These are phyloP conservation scores for Cercospora citrullina DNA, from an alignment of 2,329 filamentous ascomycete genomes.

Conservation along the genomic window DNA sequence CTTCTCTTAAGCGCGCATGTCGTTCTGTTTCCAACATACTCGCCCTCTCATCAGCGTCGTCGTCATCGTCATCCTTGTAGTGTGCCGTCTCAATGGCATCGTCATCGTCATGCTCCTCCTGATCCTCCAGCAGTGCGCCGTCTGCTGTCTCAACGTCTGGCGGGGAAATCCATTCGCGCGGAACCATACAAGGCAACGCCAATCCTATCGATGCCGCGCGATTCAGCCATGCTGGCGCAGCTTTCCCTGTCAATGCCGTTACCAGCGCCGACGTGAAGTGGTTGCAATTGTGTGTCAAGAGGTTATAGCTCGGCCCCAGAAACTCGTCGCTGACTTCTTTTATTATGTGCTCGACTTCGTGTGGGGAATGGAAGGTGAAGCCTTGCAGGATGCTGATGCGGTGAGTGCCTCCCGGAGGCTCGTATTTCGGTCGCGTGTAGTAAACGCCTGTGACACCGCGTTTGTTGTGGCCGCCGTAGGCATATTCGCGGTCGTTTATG, in stretches of 20 bases:
- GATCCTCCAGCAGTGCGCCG: constrained; percentile 62
- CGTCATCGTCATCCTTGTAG: constrained; percentile 10
- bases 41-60: constrained; percentile 7
- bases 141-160: constrained; percentile 74
- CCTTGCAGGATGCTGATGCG: constrained; percentile 74
- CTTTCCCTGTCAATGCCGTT: constrained; percentile 67
- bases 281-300: constrained; percentile 83
- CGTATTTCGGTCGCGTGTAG: constrained; percentile 68
- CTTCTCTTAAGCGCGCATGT: constrained; percentile 33
- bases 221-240: constrained; percentile 76
- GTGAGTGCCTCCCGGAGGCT: constrained; percentile 77
- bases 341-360: constrained; percentile 71
- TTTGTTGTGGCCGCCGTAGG: constrained; percentile 78
- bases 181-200: constrained; percentile 78
- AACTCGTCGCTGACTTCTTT: constrained; percentile 70
- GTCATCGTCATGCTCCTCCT: constrained; percentile 53
- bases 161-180: constrained; percentile 76
- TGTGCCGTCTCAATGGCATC: constrained; percentile 26
- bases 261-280: constrained; percentile 81
- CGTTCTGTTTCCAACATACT: constrained; percentile 24
- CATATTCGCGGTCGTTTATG: constrained; percentile 77
- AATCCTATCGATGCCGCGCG: constrained; percentile 81
- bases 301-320: constrained; percentile 73
- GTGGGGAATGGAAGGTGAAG: constrained; percentile 67
- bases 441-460: constrained; percentile 75